phyloP scores from a whole-genome alignment of 495 filamentous ascomycete genomes.

The Penicillium robsamsonii region DNA sequence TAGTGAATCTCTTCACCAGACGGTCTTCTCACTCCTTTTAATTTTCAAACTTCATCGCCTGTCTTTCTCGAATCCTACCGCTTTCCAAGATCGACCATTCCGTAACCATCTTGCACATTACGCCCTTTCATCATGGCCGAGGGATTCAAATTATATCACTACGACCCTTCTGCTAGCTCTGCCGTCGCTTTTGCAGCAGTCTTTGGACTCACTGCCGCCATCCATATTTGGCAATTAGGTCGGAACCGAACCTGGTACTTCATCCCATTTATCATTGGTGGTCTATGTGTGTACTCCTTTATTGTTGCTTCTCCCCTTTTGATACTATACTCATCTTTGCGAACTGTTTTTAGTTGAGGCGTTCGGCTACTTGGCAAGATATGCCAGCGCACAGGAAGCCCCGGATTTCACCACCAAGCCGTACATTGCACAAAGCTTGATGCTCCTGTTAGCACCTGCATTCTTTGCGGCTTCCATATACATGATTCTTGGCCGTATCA shows the following conservation, averaged over 20 bases:
- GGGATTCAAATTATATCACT: conserved; percentile 24
- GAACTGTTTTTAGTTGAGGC: conserved; percentile 43
- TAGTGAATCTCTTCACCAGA: neutral
- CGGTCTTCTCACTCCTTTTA: neutral
- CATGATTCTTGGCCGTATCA: conserved; percentile 53
- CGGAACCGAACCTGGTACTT: conserved; percentile 60
- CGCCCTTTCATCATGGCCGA: neutral
- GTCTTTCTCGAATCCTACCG: neutral
- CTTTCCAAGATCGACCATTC: neutral
- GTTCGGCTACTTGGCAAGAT: conserved; percentile 52
- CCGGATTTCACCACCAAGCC: conserved; percentile 24
- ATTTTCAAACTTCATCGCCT: neutral
- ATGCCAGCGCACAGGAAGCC: conserved; percentile 27
- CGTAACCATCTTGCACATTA: neutral
- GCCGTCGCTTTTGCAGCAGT: conserved; percentile 50
- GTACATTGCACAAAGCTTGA: conserved; percentile 33
- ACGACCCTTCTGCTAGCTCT: conserved; percentile 45
- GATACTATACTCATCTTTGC: neutral
- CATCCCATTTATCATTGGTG: conserved; percentile 56
- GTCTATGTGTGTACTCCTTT: conserved; percentile 46
- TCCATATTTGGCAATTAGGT: conserved; percentile 50
- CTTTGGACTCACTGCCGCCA: conserved; percentile 46
- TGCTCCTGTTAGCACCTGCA: conserved; percentile 32
- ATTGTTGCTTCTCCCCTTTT: neutral
- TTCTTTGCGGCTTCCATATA: conserved; percentile 54